Conservation (phyloP, 2,329 filamentous ascomycete species). For the Rutstroemia sp. region DNA sequence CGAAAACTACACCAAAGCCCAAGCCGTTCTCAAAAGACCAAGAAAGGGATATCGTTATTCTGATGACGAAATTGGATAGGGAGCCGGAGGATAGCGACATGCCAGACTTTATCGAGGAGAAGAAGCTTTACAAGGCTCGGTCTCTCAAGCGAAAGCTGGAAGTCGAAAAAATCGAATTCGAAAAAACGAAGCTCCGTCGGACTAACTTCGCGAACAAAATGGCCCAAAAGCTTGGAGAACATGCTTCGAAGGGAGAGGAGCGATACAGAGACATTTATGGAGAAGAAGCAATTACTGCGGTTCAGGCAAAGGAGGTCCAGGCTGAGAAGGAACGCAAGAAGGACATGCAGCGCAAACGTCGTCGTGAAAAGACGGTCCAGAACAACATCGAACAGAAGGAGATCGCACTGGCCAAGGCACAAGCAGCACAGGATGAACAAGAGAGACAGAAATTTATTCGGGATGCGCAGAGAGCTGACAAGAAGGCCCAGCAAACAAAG, state of each 20-base stretch:
- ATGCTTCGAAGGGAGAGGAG: conserved; percentile 64
- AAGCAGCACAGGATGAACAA: conserved; percentile 70
- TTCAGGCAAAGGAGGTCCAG: conserved; percentile 81
- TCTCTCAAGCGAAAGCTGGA: conserved; percentile 62
- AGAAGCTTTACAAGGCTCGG: conserved; percentile 46
- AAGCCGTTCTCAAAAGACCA: conserved; percentile 49
- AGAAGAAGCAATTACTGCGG: conserved; percentile 73
- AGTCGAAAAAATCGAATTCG: conserved; percentile 53
- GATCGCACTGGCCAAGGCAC: conserved; percentile 69
- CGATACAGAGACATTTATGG: conserved; percentile 73
- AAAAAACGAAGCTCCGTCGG: conserved; percentile 56
- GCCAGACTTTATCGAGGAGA: conserved; percentile 42
- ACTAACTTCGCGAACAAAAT: conserved; percentile 51
- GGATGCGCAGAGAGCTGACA: conserved; percentile 82
- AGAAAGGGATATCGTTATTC: conserved; percentile 60
- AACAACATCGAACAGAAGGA: conserved; percentile 89
- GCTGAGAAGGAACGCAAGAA: conserved; percentile 99
- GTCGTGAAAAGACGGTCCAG: conserved; percentile 91
- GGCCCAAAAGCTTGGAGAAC: conserved; percentile 56
- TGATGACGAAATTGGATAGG: conserved; percentile 52
- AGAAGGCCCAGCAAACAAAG: conserved; percentile 88
- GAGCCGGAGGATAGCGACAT: conserved; percentile 51
- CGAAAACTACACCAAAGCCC: conserved; percentile 42
- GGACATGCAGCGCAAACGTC: conserved; percentile 96
- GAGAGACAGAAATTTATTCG: conserved; percentile 74